Percentiles rank a stretch among this genome's conserved stretches.
Conservation (phyloP, 371 early-diverging fungal species). For the Sporodiniella umbellata region DNA sequence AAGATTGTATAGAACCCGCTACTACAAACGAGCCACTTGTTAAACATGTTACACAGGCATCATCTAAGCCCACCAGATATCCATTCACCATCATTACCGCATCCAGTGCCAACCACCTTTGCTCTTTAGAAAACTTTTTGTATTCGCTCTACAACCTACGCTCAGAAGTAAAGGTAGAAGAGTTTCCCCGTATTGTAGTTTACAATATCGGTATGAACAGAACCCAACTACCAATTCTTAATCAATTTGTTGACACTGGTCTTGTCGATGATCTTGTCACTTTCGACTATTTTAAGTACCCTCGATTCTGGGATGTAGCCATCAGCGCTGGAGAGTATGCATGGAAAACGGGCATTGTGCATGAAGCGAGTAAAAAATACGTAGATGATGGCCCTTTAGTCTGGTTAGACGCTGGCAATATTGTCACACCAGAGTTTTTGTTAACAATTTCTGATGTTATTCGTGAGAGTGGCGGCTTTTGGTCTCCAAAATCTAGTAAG, state of each 20-base stretch:
- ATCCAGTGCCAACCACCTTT: slow-evolving; percentile 61
- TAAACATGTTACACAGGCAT: slow-evolving; percentile 11
- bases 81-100: slow-evolving; percentile 62
- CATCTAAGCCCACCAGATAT: slow-evolving; percentile 10
- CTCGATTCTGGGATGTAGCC: slow-evolving; percentile 61
- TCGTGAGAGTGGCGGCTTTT: slow-evolving; percentile 30
- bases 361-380: slow-evolving; percentile 49
- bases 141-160: slow-evolving; percentile 48
- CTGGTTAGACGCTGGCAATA: slow-evolving; percentile 65
- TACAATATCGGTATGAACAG: slow-evolving; percentile 54
- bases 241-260: slow-evolving; percentile 36
- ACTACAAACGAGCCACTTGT: slow-evolving; percentile 1
- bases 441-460: slow-evolving; percentile 41
- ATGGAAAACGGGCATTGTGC: slow-evolving; percentile 65
- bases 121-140: slow-evolving; percentile 58
- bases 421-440: slow-evolving; percentile 53
- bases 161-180: slow-evolving; percentile 15
- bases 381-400: slow-evolving; percentile 40
- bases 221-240: slow-evolving; percentile 42
- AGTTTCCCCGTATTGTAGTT: slow-evolving; percentile 46
- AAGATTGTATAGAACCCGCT: neutral
- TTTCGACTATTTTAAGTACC: slow-evolving; percentile 55
- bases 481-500: slow-evolving; percentile 47
- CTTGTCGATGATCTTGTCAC: slow-evolving; percentile 46
- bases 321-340: slow-evolving; percentile 61